These are phyloP conservation scores for Pyrenophora tritici-repentis DNA, from an alignment of 2,329 filamentous ascomycete species.

Conservation along the genomic window DNA sequence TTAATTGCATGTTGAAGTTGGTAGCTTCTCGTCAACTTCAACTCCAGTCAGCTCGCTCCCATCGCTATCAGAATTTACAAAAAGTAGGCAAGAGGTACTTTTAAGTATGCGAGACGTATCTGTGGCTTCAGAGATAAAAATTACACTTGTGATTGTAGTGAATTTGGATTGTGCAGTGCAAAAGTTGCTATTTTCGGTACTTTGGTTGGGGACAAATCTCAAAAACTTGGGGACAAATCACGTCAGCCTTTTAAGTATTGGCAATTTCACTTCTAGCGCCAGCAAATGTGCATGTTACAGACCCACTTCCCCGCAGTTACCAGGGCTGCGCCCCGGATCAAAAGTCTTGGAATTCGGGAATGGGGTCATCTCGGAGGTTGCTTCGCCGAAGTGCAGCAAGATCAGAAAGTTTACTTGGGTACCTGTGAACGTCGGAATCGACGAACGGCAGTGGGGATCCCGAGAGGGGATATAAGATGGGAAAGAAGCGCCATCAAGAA, in stretches of 20 bases:
- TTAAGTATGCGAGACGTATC: slow-evolving; percentile 2
- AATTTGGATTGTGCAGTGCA: slow-evolving; percentile 5
- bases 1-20: slow-evolving; percentile 5
- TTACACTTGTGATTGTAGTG: slow-evolving; percentile 4
- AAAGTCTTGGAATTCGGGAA: not conserved
- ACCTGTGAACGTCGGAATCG: too few species aligned
- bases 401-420: too few species aligned
- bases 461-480: too few species aligned
- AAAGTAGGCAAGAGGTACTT: slow-evolving; percentile 2
- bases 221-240: not conserved
- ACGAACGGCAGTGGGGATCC: too few species aligned
- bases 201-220: slow-evolving; percentile 5
- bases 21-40: slow-evolving; percentile 5
- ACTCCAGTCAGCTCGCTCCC: slow-evolving; percentile 5
- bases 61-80: not conserved
- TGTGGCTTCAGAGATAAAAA: slow-evolving; percentile 10
- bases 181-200: slow-evolving; percentile 10
- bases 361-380: slow-evolving; percentile 16
- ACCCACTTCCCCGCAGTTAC: slow-evolving; percentile 16
- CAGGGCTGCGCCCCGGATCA: slow-evolving; percentile 2
- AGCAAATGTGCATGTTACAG: slow-evolving; percentile 1
- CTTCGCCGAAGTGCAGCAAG: slow-evolving; percentile 4
- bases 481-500: too few species aligned
- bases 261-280: not conserved
- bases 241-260: too few species aligned